Percentiles rank a stretch among this genome's conserved stretches.
Conservation (phyloP, 2,329 filamentous ascomycete species). For the Diaporthe ampelina region DNA sequence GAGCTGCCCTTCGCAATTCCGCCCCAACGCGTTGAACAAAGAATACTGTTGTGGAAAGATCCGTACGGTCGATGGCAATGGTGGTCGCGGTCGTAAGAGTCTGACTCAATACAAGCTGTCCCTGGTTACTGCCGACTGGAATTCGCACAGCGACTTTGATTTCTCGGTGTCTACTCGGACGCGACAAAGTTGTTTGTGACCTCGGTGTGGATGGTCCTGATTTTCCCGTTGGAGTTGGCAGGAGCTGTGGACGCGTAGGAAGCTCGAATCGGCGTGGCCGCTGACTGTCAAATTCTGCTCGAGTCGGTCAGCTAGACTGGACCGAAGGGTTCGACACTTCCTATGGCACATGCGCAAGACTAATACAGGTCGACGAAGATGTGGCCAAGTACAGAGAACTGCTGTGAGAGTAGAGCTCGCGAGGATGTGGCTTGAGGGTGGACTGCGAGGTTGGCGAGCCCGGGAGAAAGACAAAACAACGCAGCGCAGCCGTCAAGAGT, state of each 20-base stretch:
- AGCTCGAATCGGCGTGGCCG: constrained; percentile 1
- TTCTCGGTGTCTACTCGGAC: constrained; percentile 6
- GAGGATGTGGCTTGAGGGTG: background rate
- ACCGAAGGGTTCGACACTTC: background rate
- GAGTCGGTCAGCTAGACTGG: constrained; percentile 26
- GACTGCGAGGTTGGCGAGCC: background rate
- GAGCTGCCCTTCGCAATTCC: background rate
- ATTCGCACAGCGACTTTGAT: background rate
- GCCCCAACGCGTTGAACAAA: constrained; percentile 2
- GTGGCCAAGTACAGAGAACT: background rate
- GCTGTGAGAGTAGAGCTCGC: background rate
- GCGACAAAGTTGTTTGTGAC: background rate
- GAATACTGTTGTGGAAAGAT: background rate
- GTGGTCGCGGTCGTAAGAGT: background rate
- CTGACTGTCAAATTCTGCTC: constrained; percentile 35
- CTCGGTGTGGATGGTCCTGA: background rate
- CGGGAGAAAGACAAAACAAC: background rate
- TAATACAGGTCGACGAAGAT: background rate
- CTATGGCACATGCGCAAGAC: background rate
- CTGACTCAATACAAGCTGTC: background rate
- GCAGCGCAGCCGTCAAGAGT: background rate
- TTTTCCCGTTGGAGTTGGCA: background rate
- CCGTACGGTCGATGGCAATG: background rate
- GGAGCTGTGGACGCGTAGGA: constrained; percentile 11
- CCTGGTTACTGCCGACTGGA: background rate